A percentile compares a stretch with the other conserved stretches of the same genome.
Conservation (phyloP, 2,329 filamentous ascomycete species). For the Aspergillus ochraceus region DNA sequence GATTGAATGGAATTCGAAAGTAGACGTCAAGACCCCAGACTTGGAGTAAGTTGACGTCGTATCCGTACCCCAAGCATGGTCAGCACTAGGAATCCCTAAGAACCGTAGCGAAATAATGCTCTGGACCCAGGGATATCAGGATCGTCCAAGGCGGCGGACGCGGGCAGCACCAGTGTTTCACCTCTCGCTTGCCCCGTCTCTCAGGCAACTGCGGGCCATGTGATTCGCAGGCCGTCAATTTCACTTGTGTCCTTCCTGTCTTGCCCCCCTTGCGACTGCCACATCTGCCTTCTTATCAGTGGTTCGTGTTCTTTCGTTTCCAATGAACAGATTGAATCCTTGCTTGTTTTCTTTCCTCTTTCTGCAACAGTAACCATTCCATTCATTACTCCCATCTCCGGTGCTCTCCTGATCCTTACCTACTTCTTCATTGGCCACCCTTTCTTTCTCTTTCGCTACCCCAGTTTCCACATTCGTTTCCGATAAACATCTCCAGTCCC, state of each 20-base stretch:
- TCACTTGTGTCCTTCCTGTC: not conserved
- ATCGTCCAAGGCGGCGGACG: not conserved
- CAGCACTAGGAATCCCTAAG: not conserved
- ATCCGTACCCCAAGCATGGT: not conserved
- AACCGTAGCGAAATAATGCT: not conserved
- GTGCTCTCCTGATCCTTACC: slow-evolving; percentile 11
- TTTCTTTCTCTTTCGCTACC: slow-evolving; percentile 6
- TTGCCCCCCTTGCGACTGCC: not conserved
- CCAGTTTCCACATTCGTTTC: slow-evolving; percentile 10
- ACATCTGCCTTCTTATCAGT: not conserved
- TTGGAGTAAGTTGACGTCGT: too few relatives aligned
- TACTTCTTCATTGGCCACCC: slow-evolving; percentile 10
- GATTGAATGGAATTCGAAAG: not conserved
- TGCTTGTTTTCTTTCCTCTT: slow-evolving; percentile 1
- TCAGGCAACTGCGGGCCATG: not conserved
- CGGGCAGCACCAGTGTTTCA: not conserved
- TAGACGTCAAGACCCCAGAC: too few relatives aligned
- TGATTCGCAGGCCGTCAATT: not conserved
- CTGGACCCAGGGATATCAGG: not conserved
- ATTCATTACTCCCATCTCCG: slow-evolving; percentile 12
- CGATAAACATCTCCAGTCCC: not conserved
- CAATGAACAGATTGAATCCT: slow-evolving; percentile 5
- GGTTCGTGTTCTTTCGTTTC: slow-evolving; percentile 4
- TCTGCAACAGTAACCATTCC: slow-evolving; percentile 5
- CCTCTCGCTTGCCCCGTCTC: not conserved